phyloP scores from a whole-genome alignment of 179 eudicot species.

The Silene coronaria region DNA sequence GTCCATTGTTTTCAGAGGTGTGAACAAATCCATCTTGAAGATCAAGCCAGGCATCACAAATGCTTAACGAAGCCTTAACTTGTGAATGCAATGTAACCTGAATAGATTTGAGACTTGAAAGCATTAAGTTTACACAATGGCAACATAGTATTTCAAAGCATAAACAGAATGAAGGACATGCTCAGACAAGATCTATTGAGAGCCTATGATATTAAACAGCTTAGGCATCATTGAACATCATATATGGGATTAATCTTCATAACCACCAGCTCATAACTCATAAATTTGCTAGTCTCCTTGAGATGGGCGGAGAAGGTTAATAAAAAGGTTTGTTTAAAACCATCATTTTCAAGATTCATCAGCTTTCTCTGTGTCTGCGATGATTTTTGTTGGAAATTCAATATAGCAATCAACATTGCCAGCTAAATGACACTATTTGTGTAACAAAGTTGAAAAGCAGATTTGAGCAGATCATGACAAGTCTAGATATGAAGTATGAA shows the following conservation, averaged over 20 bases:
- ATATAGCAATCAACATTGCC: neutral
- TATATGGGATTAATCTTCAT: neutral
- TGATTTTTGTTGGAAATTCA: neutral
- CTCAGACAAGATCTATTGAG: neutral
- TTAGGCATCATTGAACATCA: neutral
- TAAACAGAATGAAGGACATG: neutral
- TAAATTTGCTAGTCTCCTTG: neutral
- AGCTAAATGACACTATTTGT: neutral
- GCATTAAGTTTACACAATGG: neutral
- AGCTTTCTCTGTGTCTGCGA: neutral
- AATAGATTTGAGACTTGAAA: neutral
- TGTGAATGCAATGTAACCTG: slow-evolving; percentile 91
- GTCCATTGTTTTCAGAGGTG: slow-evolving; percentile 54
- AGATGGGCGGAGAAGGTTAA: neutral
- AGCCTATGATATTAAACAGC: neutral
- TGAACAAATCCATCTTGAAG: slow-evolving; percentile 97
- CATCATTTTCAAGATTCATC: neutral
- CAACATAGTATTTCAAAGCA: slow-evolving; percentile 6
- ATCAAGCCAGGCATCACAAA: slow-evolving; percentile 93
- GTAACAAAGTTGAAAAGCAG: neutral
- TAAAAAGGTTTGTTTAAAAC: neutral
- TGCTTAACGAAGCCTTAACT: slow-evolving; percentile 78
- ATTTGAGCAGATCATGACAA: slow-evolving; percentile 1
- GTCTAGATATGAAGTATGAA: neutral
- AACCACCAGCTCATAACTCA: neutral